Evolutionary conservation across 768 basidiomycete genomes (phyloP), one percentile per base, ranked within the genome.

Genomic region (Termitomyces sp.): DNA sequence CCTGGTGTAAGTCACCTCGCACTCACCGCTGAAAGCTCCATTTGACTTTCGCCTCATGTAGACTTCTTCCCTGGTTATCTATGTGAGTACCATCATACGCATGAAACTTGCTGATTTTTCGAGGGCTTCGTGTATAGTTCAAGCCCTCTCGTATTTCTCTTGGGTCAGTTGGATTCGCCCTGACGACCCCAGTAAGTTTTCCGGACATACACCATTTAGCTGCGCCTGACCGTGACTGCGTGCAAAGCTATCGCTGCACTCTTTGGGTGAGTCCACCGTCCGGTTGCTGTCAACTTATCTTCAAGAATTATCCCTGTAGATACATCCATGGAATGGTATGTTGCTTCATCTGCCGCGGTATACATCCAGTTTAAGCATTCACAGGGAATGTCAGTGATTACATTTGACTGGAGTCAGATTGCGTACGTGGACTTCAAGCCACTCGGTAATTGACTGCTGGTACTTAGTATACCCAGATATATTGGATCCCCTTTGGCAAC

Each of bases 341-440:
- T 81, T 66, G 79, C 40, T 63, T 71, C 1, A 57, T 59, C 14
- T 48, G 3, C 4, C 4, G n/a, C 32, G n/a, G 20, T 52, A 20
- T 46, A 5, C 75, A 31, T 74, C 79, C 55, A 70, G 78, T 64
- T 37, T 7, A 34, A 43, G 20, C 37, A 70, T 8, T 20, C 45
- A 4, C 65, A 76, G 72, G 80, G 79, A 59, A 78, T 81, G 76
- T 78, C 77, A 9, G 66, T 80, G 17, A 66, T 81, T 17, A 79
- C 79, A 9, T 81, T 84, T 61, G 83, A 83, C 65, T 84, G 83
- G 82, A 75, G 74, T 51, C 83, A 87, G 68, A 87, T 89, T 48
- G 81, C 86, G 62, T 88, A 79, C 36, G 76, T 68, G 17, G 32
- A 31, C 14, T 57, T 7, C 5, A 11, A 25, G 7, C 2, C 7